Evolutionary conservation across 495 filamentous ascomycete species (phyloP).

Genomic region (Penicillium crystallinum): DNA sequence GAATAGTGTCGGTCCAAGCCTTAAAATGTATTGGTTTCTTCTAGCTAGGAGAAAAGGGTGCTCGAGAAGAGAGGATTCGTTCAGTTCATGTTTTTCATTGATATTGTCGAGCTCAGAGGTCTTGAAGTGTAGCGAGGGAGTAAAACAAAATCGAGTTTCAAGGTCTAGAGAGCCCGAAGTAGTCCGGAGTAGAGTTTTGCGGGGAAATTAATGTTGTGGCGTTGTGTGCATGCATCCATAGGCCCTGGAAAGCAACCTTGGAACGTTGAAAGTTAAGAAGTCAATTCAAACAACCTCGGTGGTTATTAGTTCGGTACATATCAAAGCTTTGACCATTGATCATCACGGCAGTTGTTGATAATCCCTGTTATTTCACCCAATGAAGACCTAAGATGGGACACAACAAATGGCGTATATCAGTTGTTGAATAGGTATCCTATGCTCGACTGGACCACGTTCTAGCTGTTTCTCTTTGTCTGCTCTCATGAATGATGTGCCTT

Average conservation of each 20-base stretch:
- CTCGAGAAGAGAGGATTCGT: too few species aligned
- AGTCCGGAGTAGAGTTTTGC: neutral
- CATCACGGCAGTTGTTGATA: neutral
- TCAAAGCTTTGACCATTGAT: neutral
- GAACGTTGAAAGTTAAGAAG: too few species aligned
- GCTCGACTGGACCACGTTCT: too few species aligned
- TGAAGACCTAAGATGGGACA: neutral
- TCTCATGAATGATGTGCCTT: too few species aligned
- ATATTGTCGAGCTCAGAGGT: too few species aligned
- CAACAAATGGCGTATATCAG: neutral
- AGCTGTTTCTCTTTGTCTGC: too few species aligned
- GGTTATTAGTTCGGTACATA: neutral
- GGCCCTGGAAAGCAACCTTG: too few species aligned
- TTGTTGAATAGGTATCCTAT: neutral
- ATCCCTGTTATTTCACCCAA: neutral
- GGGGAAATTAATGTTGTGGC: neutral
- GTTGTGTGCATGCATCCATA: neutral
- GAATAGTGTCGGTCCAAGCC: neutral
- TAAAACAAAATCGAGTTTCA: too few species aligned
- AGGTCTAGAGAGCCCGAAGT: too few species aligned
- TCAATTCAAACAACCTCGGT: neutral
- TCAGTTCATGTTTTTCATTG: too few species aligned
- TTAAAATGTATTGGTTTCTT: neutral
- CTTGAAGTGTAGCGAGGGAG: too few species aligned
- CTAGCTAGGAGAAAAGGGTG: too few species aligned